Percentiles rank a stretch among this genome's conserved stretches.
phyloP scores from a whole-genome alignment of 2,329 filamentous ascomycete species.

The Sporothrix phasma region DNA sequence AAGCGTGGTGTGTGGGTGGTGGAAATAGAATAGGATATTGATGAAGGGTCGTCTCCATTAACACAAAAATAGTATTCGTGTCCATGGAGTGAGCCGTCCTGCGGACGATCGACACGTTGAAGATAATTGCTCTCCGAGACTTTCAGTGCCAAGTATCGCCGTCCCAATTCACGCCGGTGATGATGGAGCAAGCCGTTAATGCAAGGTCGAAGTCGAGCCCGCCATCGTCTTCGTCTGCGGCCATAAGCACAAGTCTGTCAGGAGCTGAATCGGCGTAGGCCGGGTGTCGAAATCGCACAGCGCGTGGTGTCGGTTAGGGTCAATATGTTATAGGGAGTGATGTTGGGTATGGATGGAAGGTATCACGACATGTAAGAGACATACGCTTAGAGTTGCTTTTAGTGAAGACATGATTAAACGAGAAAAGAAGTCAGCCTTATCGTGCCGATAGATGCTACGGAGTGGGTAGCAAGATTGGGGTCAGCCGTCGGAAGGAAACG shows the following conservation, averaged over 20 bases:
- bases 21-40: neutral
- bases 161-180: slow-evolving; percentile 10
- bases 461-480: too few species aligned
- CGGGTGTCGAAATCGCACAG: slow-evolving; percentile 10
- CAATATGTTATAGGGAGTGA: neutral
- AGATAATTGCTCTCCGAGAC: neutral
- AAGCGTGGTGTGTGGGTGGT: too few species aligned
- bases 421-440: too few species aligned
- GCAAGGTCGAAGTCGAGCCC: slow-evolving; percentile 11
- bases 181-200: slow-evolving; percentile 9
- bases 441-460: too few species aligned
- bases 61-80: slow-evolving; percentile 4
- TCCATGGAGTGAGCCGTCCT: neutral
- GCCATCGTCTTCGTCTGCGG: slow-evolving; percentile 10
- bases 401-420: too few species aligned
- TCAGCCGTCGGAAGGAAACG: too few species aligned
- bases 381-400: too few species aligned
- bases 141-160: slow-evolving; percentile 8
- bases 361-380: too few species aligned
- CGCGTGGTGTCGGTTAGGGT: slow-evolving; percentile 6
- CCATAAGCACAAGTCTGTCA: slow-evolving; percentile 11
- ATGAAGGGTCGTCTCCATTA: neutral
- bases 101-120: slow-evolving; percentile 1
- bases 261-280: slow-evolving; percentile 11
- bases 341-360: too few species aligned